These are phyloP conservation scores for Cyberlindnera maclurae DNA, from an alignment of 805 yeast genomes.

Conservation along the genomic window DNA sequence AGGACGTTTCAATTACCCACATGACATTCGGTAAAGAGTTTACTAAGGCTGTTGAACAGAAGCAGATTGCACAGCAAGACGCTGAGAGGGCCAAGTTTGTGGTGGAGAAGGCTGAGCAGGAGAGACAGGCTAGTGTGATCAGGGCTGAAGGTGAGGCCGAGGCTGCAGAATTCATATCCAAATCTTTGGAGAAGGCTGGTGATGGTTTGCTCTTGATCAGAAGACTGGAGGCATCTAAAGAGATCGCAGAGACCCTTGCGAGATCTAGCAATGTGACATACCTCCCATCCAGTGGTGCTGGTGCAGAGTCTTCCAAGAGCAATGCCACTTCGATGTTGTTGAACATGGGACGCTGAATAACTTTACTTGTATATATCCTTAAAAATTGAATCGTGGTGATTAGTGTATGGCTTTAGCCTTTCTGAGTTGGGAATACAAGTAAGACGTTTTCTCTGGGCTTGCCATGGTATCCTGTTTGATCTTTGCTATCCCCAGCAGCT, in stretches of 20 bases:
- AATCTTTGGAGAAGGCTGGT: conserved; percentile 89
- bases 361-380: conserved; percentile 4
- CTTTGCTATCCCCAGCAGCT: too few relatives aligned
- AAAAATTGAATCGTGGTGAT: background rate
- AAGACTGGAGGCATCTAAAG: conserved; percentile 94
- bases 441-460: too few relatives aligned
- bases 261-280: conserved; percentile 80
- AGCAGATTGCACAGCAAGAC: conserved; percentile 98
- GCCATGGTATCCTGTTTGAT: too few relatives aligned
- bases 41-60: conserved; percentile 97
- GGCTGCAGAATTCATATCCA: conserved; percentile 91
- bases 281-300: conserved; percentile 55
- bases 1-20: conserved; percentile 96
- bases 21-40: conserved; percentile 95
- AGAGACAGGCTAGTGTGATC: conserved; percentile 87
- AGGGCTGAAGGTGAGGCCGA: conserved; percentile 99
- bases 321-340: conserved; percentile 49
- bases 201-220: conserved; percentile 91
- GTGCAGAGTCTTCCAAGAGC: conserved; percentile 24
- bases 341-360: conserved; percentile 54
- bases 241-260: conserved; percentile 85
- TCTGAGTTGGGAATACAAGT: too few relatives aligned
- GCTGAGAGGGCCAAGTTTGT: conserved; percentile 93
- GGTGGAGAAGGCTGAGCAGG: conserved; percentile 96
- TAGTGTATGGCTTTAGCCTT: background rate